Conservation (phyloP, 352 stramenopile genomes). For the Phytophthora tentaculata region DNA sequence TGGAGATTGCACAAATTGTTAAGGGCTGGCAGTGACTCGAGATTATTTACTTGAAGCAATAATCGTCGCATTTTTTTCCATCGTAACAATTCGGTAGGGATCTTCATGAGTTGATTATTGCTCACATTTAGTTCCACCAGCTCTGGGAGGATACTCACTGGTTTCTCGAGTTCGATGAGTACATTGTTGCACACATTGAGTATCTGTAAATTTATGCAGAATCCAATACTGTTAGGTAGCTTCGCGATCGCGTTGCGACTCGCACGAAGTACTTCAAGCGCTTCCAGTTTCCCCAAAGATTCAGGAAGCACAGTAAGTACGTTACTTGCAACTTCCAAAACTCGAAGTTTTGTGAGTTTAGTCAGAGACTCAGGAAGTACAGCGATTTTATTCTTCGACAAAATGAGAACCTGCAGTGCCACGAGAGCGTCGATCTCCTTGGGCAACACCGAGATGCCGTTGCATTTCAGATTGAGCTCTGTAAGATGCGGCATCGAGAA, state of each 20-base stretch:
- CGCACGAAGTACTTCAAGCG: conserved; percentile 58
- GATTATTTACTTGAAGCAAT: conserved; percentile 66
- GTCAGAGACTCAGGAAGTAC: conserved; percentile 56
- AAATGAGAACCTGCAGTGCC: conserved; percentile 49
- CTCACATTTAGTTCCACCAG: conserved; percentile 80
- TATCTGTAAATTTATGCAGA: conserved; percentile 56
- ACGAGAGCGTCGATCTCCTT: conserved; percentile 63
- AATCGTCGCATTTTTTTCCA: conserved; percentile 69
- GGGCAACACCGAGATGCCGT: conserved; percentile 62
- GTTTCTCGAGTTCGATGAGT: conserved; percentile 52
- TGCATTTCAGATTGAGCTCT: conserved; percentile 72
- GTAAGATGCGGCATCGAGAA: conserved; percentile 63
- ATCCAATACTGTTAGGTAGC: conserved; percentile 56
- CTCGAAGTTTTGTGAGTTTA: conserved; percentile 50
- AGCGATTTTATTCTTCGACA: conserved; percentile 71
- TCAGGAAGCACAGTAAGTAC: conserved; percentile 55
- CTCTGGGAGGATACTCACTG: conserved; percentile 55
- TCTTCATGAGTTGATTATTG: conserved; percentile 54
- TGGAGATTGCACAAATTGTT: conserved; percentile 66
- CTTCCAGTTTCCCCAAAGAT: conserved; percentile 52
- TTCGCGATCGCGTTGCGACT: conserved; percentile 61
- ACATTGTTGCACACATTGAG: conserved; percentile 86
- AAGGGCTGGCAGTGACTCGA: conserved; percentile 49
- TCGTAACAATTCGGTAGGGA: conserved; percentile 43
- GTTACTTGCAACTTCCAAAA: conserved; percentile 68